Evolutionary conservation across 2,329 filamentous ascomycete genomes (phyloP).

Genomic region (Curvularia lunata): DNA sequence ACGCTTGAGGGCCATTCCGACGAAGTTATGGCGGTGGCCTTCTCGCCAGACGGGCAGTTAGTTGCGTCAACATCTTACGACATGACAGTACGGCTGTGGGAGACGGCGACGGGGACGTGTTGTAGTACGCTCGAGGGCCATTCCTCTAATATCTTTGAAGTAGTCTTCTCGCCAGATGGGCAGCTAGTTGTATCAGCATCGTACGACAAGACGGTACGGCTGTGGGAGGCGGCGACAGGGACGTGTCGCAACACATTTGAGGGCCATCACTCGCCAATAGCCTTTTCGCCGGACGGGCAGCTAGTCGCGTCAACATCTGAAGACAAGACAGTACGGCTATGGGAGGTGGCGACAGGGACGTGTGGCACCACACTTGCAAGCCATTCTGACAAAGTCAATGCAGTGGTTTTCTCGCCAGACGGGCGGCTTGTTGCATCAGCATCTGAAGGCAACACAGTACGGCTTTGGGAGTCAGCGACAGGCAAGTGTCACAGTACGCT

Average conservation of each 20-base stretch:
- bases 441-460: not conserved
- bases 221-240: conserved; percentile 4
- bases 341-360: not conserved
- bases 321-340: not conserved
- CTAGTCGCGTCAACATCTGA: not conserved
- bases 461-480: conserved; percentile 2
- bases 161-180: not conserved
- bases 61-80: not conserved
- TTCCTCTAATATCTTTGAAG: not conserved
- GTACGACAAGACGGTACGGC: not conserved
- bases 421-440: not conserved
- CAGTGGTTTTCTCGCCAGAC: not conserved
- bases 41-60: not conserved
- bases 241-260: not conserved
- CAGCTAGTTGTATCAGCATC: not conserved
- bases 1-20: not conserved
- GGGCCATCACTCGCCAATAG: not conserved
- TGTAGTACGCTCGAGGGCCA: not conserved
- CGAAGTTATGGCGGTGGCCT: not conserved
- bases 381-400: not conserved
- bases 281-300: not conserved
- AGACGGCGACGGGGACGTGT: not conserved
- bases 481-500: not conserved
- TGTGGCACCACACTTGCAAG: not conserved
- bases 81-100: not conserved